Percentiles rank a stretch among this genome's conserved stretches.
Conservation (phyloP, 2,329 filamentous ascomycete species). For the Aspergillus awamori region DNA sequence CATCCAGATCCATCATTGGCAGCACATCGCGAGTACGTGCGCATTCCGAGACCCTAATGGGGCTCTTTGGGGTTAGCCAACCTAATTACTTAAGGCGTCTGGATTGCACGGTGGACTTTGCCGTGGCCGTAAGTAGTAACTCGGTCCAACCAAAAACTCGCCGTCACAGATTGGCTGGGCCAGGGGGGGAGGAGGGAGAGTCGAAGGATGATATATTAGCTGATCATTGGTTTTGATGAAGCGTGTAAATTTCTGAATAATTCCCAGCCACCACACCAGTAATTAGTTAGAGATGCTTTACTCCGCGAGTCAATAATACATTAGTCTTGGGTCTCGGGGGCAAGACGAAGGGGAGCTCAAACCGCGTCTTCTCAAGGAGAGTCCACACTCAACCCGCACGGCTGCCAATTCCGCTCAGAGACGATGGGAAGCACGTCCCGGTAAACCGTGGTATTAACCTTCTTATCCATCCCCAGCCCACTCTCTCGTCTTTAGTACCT, state of each 20-base stretch:
- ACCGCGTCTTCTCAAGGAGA: neutral
- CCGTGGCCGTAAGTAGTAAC: neutral
- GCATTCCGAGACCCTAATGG: conserved; percentile 11
- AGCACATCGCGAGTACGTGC: conserved; percentile 7
- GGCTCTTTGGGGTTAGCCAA: neutral
- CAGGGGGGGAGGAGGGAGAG: neutral
- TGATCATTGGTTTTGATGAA: neutral
- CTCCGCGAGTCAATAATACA: no score
- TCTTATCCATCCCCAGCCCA: neutral
- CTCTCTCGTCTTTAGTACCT: neutral
- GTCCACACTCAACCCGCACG: neutral
- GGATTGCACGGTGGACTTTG: neutral
- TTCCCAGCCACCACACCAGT: neutral
- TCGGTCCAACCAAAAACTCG: neutral
- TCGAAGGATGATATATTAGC: neutral
- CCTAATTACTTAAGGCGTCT: neutral
- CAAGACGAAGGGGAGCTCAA: neutral
- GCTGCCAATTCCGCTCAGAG: neutral
- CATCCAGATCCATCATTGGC: conserved; percentile 4
- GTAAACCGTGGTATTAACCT: neutral
- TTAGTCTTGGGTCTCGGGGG: no score
- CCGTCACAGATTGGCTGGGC: neutral
- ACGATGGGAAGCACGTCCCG: neutral
- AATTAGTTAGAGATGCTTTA: no score
- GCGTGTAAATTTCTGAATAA: neutral